These are phyloP conservation scores for Catharanthus roseus DNA, from an alignment of 257 asterid genomes.

Conservation along the genomic window DNA sequence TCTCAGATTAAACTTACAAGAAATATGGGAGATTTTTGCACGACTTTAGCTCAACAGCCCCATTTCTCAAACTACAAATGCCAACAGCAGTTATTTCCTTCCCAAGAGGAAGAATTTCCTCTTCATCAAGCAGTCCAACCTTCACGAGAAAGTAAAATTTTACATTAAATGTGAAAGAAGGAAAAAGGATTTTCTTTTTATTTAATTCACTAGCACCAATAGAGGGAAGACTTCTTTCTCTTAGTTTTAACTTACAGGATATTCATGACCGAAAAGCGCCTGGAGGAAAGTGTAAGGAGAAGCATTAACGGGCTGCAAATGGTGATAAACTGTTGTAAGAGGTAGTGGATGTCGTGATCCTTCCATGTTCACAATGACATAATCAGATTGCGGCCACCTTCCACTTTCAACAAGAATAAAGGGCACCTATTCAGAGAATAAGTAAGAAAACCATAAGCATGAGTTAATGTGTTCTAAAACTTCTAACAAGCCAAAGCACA, in stretches of 20 bases:
- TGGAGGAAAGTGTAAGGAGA: conserved; percentile 73
- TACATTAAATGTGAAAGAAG: background rate
- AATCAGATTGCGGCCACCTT: conserved; percentile 52
- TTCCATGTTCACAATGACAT: conserved; percentile 71
- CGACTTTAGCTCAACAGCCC: conserved; percentile 62
- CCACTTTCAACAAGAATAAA: conserved; percentile 67
- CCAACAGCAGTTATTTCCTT: conserved; percentile 84
- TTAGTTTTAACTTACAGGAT: conserved; percentile 65
- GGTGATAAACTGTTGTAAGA: conserved; percentile 63
- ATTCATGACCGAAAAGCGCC: conserved; percentile 77
- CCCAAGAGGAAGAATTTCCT: conserved; percentile 79
- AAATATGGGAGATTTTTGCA: conserved; percentile 79
- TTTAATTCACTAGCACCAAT: conserved; percentile 4
- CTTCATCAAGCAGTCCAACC: conserved; percentile 88
- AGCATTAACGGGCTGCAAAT: conserved; percentile 58
- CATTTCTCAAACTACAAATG: conserved; percentile 52
- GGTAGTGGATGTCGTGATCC: conserved; percentile 87
- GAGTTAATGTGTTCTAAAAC: background rate
- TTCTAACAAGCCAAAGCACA: background rate
- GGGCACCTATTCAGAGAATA: conserved; percentile 57
- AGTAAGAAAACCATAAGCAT: background rate
- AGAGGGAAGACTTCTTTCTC: conserved; percentile 8
- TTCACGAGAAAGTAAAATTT: conserved; percentile 21
- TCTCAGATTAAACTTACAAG: conserved; percentile 46
- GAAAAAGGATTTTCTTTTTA: background rate